Base-by-base conservation (phyloP, 2,329 filamentous ascomycete genomes). In the Colletotrichum falcatum region DNA sequence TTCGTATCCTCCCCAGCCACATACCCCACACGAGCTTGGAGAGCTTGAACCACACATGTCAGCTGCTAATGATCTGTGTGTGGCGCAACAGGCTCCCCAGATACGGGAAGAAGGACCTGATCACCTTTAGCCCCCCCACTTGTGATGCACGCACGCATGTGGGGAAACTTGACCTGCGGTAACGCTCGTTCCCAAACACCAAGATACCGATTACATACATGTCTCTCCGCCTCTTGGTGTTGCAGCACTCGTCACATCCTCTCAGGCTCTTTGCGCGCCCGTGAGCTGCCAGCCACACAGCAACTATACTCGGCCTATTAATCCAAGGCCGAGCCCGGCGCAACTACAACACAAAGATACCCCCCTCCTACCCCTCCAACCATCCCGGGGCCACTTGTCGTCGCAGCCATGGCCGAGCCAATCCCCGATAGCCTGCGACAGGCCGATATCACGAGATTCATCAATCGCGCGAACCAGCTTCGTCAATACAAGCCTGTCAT, bases 401-500 rank as follows among this genome's bases (percentile, higher is more conserved):
- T 44, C 49, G 63, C 53, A 51, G 44, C 53, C 73, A 97, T 97
- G 95, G 89, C 93, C 60, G 87, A 88, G 76, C 84, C 85, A 66
- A 84, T 95, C 66, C 94, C 94, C 20, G 85, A 88, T 42, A 89
- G 89, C 77, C 87, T 99, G 76, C 94, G 92, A 83, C 85, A 91
- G 66, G 91, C 93, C 70, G 94, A 97, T 79, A 90, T 97, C 77
- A 90, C 90, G 74, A 93, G 94, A 71, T 98, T 97, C 80, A 91
- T 95, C 72, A 88, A 91, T 65, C 90, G 95, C 77, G 95, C 94
- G 42, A 88, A 89, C 44, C 95, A 99, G 83, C 88, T 99, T 59
- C 92, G 95, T 79, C 88, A 88, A 70, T 89, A 91, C 77, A 96
- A 95, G 81, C 96, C 96, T 11, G 93, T 96, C 70, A 88, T 98